A percentile compares a stretch with the other conserved stretches of the same genome.
phyloP scores from a whole-genome alignment of 2,329 filamentous ascomycete genomes.

The Diaporthe sp. region DNA sequence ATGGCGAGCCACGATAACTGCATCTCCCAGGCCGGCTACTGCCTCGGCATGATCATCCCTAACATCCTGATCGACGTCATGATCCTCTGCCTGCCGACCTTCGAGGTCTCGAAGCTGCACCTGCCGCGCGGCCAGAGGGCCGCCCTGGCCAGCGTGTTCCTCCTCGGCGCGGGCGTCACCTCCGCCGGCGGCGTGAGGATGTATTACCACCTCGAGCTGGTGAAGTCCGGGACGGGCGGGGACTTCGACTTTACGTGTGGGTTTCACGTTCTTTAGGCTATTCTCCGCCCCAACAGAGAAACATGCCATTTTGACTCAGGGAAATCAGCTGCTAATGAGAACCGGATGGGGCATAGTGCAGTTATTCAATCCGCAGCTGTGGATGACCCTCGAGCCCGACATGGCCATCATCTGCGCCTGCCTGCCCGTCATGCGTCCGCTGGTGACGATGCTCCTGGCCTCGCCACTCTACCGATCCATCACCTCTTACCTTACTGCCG shows the following conservation, averaged over 20 bases:
- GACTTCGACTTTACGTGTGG: background rate
- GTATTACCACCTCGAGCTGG: constrained; percentile 27
- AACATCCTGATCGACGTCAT: constrained; percentile 29
- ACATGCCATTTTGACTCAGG: accelerated
- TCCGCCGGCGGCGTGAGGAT: constrained; percentile 10
- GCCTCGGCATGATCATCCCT: constrained; percentile 16
- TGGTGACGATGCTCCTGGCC: constrained; percentile 1
- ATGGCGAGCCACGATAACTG: accelerated
- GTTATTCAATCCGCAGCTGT: background rate
- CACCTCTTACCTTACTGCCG: background rate
- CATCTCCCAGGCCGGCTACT: background rate
- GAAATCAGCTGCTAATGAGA: background rate
- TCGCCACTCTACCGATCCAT: constrained; percentile 15
- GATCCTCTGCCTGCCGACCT: constrained; percentile 31
- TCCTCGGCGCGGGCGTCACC: constrained; percentile 19
- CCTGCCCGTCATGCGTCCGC: constrained; percentile 10
- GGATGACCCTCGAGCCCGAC: constrained; percentile 27
- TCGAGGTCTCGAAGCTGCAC: constrained; percentile 31
- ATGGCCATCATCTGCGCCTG: constrained; percentile 29
- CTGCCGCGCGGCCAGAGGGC: background rate
- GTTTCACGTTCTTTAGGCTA: background rate
- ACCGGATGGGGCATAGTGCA: background rate
- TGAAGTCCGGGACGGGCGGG: background rate
- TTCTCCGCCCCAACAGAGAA: background rate
- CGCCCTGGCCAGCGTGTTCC: constrained; percentile 23